Evolutionary conservation across 805 yeast species (phyloP).

Genomic region (Nakazawaea laoshanensis): DNA sequence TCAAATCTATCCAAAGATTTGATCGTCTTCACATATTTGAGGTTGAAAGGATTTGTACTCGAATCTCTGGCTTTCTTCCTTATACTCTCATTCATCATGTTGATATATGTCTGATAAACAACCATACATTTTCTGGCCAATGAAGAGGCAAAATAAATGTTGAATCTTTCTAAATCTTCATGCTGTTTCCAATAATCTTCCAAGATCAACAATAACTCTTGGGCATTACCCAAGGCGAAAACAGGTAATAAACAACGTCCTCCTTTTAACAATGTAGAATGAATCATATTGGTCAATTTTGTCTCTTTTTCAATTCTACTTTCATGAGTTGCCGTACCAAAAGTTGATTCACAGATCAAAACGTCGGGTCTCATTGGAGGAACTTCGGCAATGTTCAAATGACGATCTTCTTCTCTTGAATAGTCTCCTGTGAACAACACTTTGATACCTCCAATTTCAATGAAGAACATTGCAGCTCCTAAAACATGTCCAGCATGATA

Average conservation of each 20-base stretch:
- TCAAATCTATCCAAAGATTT: slow-evolving; percentile 77
- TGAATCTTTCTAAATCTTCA: slow-evolving; percentile 72
- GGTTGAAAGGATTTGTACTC: slow-evolving; percentile 82
- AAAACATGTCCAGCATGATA: slow-evolving; percentile 99
- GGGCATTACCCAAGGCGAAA: slow-evolving; percentile 95
- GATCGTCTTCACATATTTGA: slow-evolving; percentile 75
- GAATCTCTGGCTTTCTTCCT: slow-evolving; percentile 69
- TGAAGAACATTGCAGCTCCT: slow-evolving; percentile 96
- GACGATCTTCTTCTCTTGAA: slow-evolving; percentile 93
- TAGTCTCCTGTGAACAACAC: slow-evolving; percentile 93
- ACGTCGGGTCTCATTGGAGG: slow-evolving; percentile 86
- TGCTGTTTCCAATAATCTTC: slow-evolving; percentile 93
- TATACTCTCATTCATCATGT: slow-evolving; percentile 94
- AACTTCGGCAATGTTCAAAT: slow-evolving; percentile 88
- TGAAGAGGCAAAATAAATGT: slow-evolving; percentile 85
- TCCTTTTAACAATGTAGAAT: slow-evolving; percentile 75
- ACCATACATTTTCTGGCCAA: slow-evolving; percentile 96
- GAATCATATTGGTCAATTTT: slow-evolving; percentile 73
- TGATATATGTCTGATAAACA: slow-evolving; percentile 91
- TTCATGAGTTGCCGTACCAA: slow-evolving; percentile 96
- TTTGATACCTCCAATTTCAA: slow-evolving; percentile 89
- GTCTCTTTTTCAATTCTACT: slow-evolving; percentile 81
- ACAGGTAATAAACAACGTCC: slow-evolving; percentile 92
- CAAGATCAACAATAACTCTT: slow-evolving; percentile 78
- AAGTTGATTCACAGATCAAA: slow-evolving; percentile 89